Evolutionary conservation across 495 filamentous ascomycete species (phyloP).

Genomic region (Massariosphaeria phaeospora): DNA sequence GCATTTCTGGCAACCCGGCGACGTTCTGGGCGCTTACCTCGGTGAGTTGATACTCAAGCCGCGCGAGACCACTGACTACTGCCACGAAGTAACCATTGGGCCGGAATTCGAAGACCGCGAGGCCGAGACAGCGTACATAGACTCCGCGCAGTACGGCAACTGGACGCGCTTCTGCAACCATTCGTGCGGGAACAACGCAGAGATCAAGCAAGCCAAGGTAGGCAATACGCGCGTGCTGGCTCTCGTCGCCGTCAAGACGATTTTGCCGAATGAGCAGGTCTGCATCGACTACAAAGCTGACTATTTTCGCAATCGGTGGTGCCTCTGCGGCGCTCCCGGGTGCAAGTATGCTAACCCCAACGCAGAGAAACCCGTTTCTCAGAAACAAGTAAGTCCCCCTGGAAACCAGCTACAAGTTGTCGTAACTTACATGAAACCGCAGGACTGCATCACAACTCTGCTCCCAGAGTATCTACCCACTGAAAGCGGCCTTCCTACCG

Average conservation of each 20-base stretch:
- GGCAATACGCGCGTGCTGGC: slow-evolving; percentile 22
- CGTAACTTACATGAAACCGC: not conserved
- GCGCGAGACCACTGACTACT: not conserved
- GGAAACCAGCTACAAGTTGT: not conserved
- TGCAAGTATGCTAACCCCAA: not conserved
- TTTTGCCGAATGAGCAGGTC: not conserved
- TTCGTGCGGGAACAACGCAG: slow-evolving; percentile 55
- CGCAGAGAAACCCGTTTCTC: not conserved
- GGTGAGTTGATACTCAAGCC: not conserved
- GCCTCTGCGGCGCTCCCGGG: not conserved
- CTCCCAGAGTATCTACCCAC: too few relatives aligned
- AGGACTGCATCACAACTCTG: too few relatives aligned
- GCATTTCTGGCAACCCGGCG: not conserved
- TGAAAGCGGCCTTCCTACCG: too few relatives aligned
- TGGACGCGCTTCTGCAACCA: slow-evolving; percentile 71
- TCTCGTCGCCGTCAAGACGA: not conserved
- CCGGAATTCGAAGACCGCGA: not conserved
- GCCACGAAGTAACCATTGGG: not conserved
- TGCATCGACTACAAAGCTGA: not conserved
- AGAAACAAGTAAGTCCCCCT: not conserved
- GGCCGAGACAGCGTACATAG: not conserved
- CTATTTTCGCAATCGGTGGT: not conserved
- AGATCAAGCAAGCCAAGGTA: slow-evolving; percentile 27
- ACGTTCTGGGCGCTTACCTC: not conserved
- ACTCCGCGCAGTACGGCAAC: slow-evolving; percentile 38